These are phyloP conservation scores for Melampsora larici-populina DNA, from an alignment of 1,284 basidiomycete genomes.

Conservation along the genomic window DNA sequence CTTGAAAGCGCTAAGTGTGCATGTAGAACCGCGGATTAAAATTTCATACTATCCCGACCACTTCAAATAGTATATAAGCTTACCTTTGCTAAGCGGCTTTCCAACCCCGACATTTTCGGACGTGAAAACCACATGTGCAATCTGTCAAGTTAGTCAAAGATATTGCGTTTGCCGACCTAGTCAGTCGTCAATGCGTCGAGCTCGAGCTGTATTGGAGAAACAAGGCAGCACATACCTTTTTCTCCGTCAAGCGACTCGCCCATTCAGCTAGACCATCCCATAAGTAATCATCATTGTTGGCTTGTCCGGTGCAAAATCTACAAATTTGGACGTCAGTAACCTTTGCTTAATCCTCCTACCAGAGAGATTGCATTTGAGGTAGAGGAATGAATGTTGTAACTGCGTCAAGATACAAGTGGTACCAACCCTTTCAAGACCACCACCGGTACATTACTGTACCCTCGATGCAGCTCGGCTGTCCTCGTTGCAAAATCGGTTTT, in stretches of 20 bases:
- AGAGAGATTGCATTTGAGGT: not conserved
- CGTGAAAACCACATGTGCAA: conserved; percentile 87
- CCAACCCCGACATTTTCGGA: conserved; percentile 84
- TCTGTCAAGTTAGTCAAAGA: conserved; percentile 54
- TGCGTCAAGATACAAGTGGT: not conserved
- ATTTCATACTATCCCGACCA: too few species aligned
- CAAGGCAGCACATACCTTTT: conserved; percentile 61
- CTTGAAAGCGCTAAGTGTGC: conserved; percentile 68
- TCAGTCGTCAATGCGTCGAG: not conserved
- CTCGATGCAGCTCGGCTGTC: not conserved
- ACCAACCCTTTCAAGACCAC: conserved; percentile 57
- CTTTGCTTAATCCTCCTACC: conserved; percentile 61
- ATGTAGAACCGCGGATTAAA: not conserved
- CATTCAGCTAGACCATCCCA: conserved; percentile 76
- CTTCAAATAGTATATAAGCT: conserved; percentile 27
- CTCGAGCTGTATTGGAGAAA: not conserved
- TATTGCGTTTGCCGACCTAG: not conserved
- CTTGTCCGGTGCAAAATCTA: conserved; percentile 64
- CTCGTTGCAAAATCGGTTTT: not conserved
- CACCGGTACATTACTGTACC: conserved; percentile 69
- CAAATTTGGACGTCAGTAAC: conserved; percentile 19
- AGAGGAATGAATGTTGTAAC: not conserved
- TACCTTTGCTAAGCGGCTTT: conserved; percentile 76
- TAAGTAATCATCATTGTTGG: conserved; percentile 67
- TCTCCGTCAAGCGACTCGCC: conserved; percentile 76